phyloP scores from a whole-genome alignment of 1,284 basidiomycete species.

The Entoloma clypeatum region DNA sequence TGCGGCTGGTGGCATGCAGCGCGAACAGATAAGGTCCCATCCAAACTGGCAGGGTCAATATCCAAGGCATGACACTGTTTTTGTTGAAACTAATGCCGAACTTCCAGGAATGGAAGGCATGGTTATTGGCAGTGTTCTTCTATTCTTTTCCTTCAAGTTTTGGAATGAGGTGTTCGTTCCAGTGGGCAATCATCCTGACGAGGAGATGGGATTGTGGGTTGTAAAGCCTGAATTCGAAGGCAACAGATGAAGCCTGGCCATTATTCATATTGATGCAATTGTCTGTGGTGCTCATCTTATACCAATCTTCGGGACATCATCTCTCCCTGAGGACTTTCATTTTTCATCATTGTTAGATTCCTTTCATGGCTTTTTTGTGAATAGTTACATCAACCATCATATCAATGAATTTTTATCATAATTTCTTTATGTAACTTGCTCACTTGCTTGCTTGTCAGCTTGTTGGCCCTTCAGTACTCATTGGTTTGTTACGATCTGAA shows the following conservation, averaged over 20 bases:
- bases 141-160: constrained; percentile 21
- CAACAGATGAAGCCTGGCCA: background rate
- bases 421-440: no score
- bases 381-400: no score
- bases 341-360: no score
- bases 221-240: background rate
- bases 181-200: constrained; percentile 15
- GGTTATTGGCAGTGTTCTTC: constrained; percentile 12
- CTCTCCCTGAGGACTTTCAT: no score
- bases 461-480: no score
- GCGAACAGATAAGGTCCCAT: constrained; percentile 1
- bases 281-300: background rate
- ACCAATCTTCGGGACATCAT: background rate
- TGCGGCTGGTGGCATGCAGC: constrained; percentile 5
- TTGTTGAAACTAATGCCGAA: constrained; percentile 1
- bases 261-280: constrained; percentile 1
- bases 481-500: no score
- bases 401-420: no score
- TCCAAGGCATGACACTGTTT: constrained; percentile 2
- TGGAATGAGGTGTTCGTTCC: constrained; percentile 15
- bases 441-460: no score
- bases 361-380: no score
- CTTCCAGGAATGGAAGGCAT: constrained; percentile 7
- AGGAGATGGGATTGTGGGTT: constrained; percentile 1
- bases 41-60: constrained; percentile 2